Conservation (phyloP, 2,329 filamentous ascomycete genomes). For the Cladophialophora chaetospira region DNA sequence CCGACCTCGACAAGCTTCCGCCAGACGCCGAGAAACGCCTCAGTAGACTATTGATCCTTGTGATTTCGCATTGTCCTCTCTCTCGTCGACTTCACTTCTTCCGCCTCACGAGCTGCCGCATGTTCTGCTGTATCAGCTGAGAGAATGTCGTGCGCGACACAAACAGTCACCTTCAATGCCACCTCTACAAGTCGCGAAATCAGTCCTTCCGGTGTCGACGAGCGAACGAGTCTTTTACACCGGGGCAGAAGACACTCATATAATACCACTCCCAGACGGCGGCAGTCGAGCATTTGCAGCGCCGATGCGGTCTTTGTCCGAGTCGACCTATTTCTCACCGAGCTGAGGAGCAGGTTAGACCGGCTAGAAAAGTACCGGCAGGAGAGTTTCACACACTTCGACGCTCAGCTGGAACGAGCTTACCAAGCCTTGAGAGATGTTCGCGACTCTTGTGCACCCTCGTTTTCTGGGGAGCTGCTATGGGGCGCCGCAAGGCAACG, state of each 20-base stretch:
- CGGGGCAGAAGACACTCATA: constrained; percentile 50
- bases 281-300: constrained; percentile 48
- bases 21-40: constrained; percentile 2
- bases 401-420: constrained; percentile 79
- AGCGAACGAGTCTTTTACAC: constrained; percentile 21
- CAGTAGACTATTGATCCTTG: not conserved
- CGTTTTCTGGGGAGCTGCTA: constrained; percentile 86
- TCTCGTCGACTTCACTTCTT: not conserved
- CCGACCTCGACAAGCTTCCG: constrained; percentile 6
- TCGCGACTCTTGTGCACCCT: constrained; percentile 75
- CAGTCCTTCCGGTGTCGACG: constrained; percentile 19
- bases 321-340: constrained; percentile 62
- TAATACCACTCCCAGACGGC: constrained; percentile 41
- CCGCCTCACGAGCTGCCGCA: constrained; percentile 15
- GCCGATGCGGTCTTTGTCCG: constrained; percentile 49
- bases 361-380: constrained; percentile 87
- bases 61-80: not conserved
- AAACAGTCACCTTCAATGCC: constrained; percentile 24
- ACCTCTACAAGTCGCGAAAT: constrained; percentile 16
- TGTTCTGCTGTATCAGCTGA: not conserved
- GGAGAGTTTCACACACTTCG: constrained; percentile 75
- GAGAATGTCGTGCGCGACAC: constrained; percentile 26
- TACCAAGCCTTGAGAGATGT: constrained; percentile 86
- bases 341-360: constrained; percentile 83
- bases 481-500: constrained; percentile 76